These are phyloP conservation scores for Thielaviopsis euricoi DNA, from an alignment of 2,329 filamentous ascomycete genomes.

Conservation along the genomic window DNA sequence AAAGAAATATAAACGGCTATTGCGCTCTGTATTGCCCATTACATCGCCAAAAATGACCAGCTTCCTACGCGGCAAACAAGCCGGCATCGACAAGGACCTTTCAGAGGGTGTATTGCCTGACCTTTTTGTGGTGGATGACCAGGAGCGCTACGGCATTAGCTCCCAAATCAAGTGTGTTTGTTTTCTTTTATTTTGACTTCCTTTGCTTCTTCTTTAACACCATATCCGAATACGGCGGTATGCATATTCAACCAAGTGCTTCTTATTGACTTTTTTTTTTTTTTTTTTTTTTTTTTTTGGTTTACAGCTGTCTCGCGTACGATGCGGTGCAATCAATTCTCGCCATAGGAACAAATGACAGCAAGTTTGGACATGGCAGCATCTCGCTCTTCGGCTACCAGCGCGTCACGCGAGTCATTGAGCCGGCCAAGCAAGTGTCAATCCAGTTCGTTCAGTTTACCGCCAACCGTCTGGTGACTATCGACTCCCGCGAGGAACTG, in stretches of 20 bases:
- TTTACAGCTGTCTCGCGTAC: slow-evolving; percentile 65
- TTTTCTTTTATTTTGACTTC: background rate
- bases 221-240: too few relatives aligned
- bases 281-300: slow-evolving; percentile 18
- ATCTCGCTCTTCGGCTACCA: slow-evolving; percentile 79
- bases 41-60: slow-evolving; percentile 46
- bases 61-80: slow-evolving; percentile 82
- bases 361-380: slow-evolving; percentile 68
- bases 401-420: slow-evolving; percentile 60
- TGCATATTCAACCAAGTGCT: too few relatives aligned
- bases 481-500: slow-evolving; percentile 77
- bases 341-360: slow-evolving; percentile 79
- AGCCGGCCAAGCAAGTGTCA: slow-evolving; percentile 54
- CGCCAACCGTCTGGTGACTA: slow-evolving; percentile 65
- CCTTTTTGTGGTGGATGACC: slow-evolving; percentile 70
- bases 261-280: too few relatives aligned
- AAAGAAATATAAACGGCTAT: background rate
- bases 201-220: background rate
- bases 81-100: slow-evolving; percentile 81
- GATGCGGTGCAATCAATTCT: slow-evolving; percentile 88
- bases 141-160: slow-evolving; percentile 67
- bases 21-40: background rate
- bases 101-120: slow-evolving; percentile 65
- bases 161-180: slow-evolving; percentile 46
- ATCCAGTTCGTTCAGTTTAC: slow-evolving; percentile 70